phyloP scores from a whole-genome alignment of 257 asterid species.

The Nyctanthes arbortristis region DNA sequence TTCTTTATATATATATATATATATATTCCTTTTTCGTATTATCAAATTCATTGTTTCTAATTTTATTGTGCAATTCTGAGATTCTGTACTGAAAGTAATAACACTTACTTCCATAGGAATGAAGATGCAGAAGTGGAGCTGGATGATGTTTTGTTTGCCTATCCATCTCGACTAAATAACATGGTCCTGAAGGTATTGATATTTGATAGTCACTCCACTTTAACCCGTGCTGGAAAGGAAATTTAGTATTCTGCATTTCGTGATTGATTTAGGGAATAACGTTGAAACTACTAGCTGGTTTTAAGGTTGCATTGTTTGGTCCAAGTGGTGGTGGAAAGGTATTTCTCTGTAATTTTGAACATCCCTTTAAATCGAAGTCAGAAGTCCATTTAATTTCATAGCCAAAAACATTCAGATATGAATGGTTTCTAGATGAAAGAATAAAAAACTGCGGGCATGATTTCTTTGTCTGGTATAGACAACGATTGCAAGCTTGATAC shows the following conservation, averaged over 20 bases:
- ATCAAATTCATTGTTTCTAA: neutral
- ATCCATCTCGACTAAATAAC: slow-evolving; percentile 54
- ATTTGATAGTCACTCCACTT: neutral
- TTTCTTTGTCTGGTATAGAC: slow-evolving; percentile 33
- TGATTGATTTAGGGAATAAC: neutral
- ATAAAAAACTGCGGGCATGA: too few species aligned
- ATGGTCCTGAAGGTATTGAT: slow-evolving; percentile 83
- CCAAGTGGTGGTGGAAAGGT: slow-evolving; percentile 48
- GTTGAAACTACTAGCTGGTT: neutral
- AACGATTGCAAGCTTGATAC: slow-evolving; percentile 52
- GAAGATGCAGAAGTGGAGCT: slow-evolving; percentile 39
- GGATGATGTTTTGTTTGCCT: slow-evolving; percentile 40
- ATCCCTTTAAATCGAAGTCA: too few species aligned
- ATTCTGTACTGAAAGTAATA: neutral
- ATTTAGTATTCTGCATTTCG: neutral
- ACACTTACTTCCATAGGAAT: slow-evolving; percentile 17
- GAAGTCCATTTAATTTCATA: neutral
- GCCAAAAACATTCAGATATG: neutral
- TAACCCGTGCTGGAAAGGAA: neutral
- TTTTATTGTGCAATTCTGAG: neutral
- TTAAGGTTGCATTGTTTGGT: slow-evolving; percentile 2
- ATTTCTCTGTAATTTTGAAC: neutral
- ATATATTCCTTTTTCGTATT: too few species aligned
- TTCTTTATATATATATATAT: too few species aligned
- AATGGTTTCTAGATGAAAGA: too few species aligned